phyloP scores from a whole-genome alignment of 768 basidiomycete genomes.

The Boletus eberwhitei region DNA sequence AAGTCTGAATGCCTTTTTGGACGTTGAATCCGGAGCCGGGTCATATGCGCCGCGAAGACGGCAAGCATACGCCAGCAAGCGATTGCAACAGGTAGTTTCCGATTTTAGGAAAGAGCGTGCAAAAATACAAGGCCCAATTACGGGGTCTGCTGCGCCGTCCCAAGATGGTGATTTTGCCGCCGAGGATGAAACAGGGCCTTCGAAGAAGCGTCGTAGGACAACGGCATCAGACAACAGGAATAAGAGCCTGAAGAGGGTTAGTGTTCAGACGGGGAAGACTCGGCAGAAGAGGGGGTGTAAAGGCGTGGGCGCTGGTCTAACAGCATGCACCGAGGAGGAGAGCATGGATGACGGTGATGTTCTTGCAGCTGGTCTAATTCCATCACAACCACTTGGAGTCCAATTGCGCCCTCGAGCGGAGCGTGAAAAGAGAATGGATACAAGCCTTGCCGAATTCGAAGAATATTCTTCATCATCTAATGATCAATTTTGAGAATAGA shows the following conservation, averaged over 20 bases:
- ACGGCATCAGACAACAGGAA: constrained; percentile 14
- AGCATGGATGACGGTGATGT: constrained; percentile 16
- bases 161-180: constrained; percentile 27
- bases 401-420: constrained; percentile 43
- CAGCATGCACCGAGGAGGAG: constrained; percentile 11
- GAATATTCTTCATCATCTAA: not conserved
- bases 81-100: constrained; percentile 81
- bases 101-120: constrained; percentile 60
- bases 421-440: constrained; percentile 23
- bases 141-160: constrained; percentile 16
- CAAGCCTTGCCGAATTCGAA: constrained; percentile 1
- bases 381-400: constrained; percentile 26
- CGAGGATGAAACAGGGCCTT: constrained; percentile 25
- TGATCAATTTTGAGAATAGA: not conserved
- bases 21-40: constrained; percentile 62
- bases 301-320: not conserved
- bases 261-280: not conserved
- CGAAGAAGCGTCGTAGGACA: constrained; percentile 33
- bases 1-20: constrained; percentile 73
- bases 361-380: not conserved
- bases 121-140: constrained; percentile 14
- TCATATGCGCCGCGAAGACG: constrained; percentile 74
- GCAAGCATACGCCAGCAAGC: constrained; percentile 81
- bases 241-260: not conserved
- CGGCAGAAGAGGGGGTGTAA: constrained; percentile 4